Base-by-base conservation (phyloP, 2,329 filamentous ascomycete species). In the Trichoderma sp. region DNA sequence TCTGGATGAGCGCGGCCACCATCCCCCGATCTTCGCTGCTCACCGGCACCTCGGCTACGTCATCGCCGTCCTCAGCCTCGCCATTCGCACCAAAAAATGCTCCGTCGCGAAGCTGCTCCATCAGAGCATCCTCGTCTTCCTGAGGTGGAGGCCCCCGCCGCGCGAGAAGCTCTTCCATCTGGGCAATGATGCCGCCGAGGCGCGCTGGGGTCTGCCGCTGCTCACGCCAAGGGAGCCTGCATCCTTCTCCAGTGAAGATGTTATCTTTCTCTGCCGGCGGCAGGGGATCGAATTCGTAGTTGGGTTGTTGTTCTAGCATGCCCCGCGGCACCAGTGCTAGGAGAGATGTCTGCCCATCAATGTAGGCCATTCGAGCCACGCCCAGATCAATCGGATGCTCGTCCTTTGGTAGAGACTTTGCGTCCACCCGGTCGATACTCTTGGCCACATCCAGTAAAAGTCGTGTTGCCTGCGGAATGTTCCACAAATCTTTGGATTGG, bases 401-500 rank as follows among this genome's bases (percentile, higher is more conserved):
- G 77, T 80, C 82, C 5, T 79, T 79, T 1, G 87, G 83, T 2
- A 87, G 82, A 2, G 83, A 79, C 18, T 83, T 78, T 16, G 81
- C 79, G 68, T 88, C 83, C 4, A 87, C 84, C 74, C 86, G 86
- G 38, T 82, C 82, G 4, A 90, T 85, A 12, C 88, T 88, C 77
- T 90, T 89, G 62, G 92, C 92, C 18, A 93, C 90, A 79, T 94
- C 91, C 35, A 92, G 88, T 2, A 98, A 89, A 8, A 98, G 84
- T 5, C 87, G 85, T 4, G 89, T 91, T 16, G 90, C 91, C 80
- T 94, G 92, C 0, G 93, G 89, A 4, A 92, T 95, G 81, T 95
- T 95, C 95, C 95, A 98, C 4, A 97, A 86, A 79, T 96, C 93
- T 81, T 95, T 96, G 5, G 93, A 89, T 62, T 93, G 91, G 75